Conservation (phyloP, 2,329 filamentous ascomycete species). For the Fusarium sp. region DNA sequence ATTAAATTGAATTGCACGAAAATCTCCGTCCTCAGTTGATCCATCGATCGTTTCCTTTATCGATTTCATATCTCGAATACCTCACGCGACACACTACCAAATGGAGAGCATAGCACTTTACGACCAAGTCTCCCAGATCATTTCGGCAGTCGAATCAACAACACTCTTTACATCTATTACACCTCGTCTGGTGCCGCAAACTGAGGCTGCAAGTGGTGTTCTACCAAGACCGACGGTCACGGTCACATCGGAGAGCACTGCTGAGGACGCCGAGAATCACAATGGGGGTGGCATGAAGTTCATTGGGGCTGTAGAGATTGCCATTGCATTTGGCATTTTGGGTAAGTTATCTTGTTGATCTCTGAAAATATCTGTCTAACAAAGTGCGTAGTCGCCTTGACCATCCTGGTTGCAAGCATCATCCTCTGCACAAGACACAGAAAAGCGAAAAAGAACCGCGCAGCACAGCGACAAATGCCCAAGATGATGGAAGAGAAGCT, state of each 20-base stretch:
- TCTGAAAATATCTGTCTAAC: neutral
- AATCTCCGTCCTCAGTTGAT: neutral
- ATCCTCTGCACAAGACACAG: constrained; percentile 32
- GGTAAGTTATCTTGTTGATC: constrained; percentile 5
- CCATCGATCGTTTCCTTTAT: neutral
- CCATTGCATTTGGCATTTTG: constrained; percentile 36
- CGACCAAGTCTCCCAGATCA: constrained; percentile 36
- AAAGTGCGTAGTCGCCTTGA: constrained; percentile 3
- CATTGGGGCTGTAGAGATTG: constrained; percentile 30
- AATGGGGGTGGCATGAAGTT: constrained; percentile 9
- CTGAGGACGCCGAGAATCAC: neutral
- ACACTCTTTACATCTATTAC: constrained; percentile 41
- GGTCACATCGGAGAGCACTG: constrained; percentile 10
- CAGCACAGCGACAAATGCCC: neutral
- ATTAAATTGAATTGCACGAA: constrained; percentile 6
- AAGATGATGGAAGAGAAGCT: constrained; percentile 11
- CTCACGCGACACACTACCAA: neutral
- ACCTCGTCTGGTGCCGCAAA: constrained; percentile 17
- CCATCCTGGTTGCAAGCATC: constrained; percentile 24
- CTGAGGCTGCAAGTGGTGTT: constrained; percentile 3
- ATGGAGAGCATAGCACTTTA: constrained; percentile 30
- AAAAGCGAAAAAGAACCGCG: constrained; percentile 25
- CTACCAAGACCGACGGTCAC: constrained; percentile 11
- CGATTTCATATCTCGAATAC: neutral
- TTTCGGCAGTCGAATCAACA: constrained; percentile 37